A percentile compares a stretch with the other conserved stretches of the same genome.
Evolutionary conservation across 73 alveolate genomes (phyloP).

Genomic region (Paramecium sexaurelia): DNA sequence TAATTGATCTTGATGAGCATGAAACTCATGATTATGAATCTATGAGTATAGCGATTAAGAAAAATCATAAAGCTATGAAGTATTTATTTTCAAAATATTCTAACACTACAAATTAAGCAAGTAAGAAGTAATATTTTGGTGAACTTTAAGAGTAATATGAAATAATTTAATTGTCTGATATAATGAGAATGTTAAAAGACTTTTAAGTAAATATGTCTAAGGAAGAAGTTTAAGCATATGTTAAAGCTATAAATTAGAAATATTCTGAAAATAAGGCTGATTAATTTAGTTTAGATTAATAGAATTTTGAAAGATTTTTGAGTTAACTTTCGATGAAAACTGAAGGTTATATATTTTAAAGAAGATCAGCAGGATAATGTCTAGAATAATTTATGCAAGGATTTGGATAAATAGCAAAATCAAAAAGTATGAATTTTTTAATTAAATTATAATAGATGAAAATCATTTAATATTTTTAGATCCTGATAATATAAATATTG

Average conservation of each 20-base stretch:
- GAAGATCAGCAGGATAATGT: slow-evolving; percentile 15
- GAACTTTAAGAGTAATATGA: slow-evolving; percentile 26
- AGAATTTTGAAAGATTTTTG: slow-evolving; percentile 24
- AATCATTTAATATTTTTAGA: slow-evolving; percentile 26
- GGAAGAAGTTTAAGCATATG: neutral
- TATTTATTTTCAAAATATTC: slow-evolving; percentile 60
- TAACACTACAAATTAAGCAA: slow-evolving; percentile 54
- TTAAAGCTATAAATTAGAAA: slow-evolving; percentile 38
- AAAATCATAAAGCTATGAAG: slow-evolving; percentile 61
- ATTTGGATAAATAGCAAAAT: slow-evolving; percentile 45
- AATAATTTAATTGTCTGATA: slow-evolving; percentile 22
- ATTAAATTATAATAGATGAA: neutral
- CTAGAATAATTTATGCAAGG: neutral
- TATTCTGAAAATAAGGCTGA: slow-evolving; percentile 1
- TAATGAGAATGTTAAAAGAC: slow-evolving; percentile 7
- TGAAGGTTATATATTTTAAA: neutral
- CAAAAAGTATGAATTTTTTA: neutral
- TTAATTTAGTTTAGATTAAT: neutral
- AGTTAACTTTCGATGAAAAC: neutral
- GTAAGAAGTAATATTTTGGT: slow-evolving; percentile 24
- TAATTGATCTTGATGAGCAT: slow-evolving; percentile 52
- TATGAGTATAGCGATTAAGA: slow-evolving; percentile 14
- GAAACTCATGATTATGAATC: slow-evolving; percentile 59
- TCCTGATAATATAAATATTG: slow-evolving; percentile 44
- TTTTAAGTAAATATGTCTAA: neutral